Evolutionary conservation across 441 rosid species (phyloP), one percentile per base, ranked within the genome.

Genomic region (Adansonia grandidieri): DNA sequence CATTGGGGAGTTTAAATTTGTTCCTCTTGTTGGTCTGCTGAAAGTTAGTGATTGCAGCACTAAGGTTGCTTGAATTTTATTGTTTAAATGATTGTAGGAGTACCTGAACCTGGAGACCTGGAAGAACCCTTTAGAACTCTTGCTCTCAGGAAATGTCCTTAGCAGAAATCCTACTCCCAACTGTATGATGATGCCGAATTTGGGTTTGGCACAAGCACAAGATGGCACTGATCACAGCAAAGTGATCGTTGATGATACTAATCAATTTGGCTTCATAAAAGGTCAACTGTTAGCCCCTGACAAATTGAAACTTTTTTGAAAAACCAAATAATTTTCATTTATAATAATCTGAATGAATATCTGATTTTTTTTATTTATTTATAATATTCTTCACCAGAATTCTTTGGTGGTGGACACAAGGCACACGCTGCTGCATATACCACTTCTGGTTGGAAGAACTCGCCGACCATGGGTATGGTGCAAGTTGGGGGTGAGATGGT

Each of bases 61-160:
- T 28, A 32, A n/a, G 15, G n/a, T 22, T 9, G 56, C 47, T 6
- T 82, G 9, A 37, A 28, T 24, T 73, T 50, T 47, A 19, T 44
- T 74, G 37, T 79, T 64, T 44, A 77, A 74, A 17, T 28, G 24
- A 71, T 77, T 65, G 0, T 64, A 85, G 88, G 83, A 83, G 61
- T 77, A 78, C 71, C 67, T 76, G 80, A 78, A 84, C 84, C 53
- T 11, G 81, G 78, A 75, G 67, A 80, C 65, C 1, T 71, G 76
- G 74, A 24, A 44, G 22, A n/a, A 63, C 28, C 70, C 71, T 19
- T 66, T 87, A 71, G 67, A 42, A 58, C 44, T 6, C 61, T 56
- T 56, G 22, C 10, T 6, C 61, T 17, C 10, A 1, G 24, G 61
- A 56, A 56, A n/a, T 17, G 61, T 61, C n/a, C 75, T 19, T 45